Conservation (phyloP, 805 yeast species). For the Teunomyces stri region DNA sequence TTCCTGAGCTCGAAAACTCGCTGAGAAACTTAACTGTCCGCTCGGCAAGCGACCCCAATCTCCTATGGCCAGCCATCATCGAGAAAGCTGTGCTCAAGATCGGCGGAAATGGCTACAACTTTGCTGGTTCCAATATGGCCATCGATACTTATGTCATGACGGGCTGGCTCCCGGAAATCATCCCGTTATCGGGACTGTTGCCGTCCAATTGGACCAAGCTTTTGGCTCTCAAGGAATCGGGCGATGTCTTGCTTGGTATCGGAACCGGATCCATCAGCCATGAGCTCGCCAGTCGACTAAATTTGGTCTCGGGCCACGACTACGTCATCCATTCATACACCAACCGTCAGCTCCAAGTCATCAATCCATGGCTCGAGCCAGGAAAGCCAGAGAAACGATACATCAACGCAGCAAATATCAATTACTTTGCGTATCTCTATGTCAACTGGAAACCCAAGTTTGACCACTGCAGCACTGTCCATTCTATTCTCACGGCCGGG, state of each 20-base stretch:
- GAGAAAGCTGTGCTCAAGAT: conserved; percentile 74
- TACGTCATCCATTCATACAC: conserved; percentile 48
- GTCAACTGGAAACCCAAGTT: conserved; percentile 60
- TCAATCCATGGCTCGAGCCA: conserved; percentile 38
- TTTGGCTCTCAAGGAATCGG: conserved; percentile 26
- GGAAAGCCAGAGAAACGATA: conserved; percentile 15
- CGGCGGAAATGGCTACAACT: conserved; percentile 55
- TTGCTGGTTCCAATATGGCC: conserved; percentile 74
- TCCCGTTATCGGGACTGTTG: conserved; percentile 19
- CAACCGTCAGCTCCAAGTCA: conserved; percentile 6
- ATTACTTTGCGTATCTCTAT: conserved; percentile 51
- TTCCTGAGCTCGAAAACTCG: conserved; percentile 36
- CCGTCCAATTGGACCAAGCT: conserved; percentile 8
- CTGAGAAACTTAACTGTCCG: conserved; percentile 31
- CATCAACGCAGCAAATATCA: conserved; percentile 19
- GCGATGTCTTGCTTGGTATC: conserved; percentile 51
- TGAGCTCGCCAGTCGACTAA: conserved; percentile 29
- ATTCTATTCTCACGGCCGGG: conserved; percentile 12
- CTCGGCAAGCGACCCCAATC: conserved; percentile 28
- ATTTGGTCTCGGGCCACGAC: conserved; percentile 63
- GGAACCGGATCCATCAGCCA: conserved; percentile 59
- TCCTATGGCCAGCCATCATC: conserved; percentile 67
- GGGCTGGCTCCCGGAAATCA: conserved; percentile 72
- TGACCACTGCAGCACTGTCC: conserved; percentile 19
- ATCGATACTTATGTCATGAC: conserved; percentile 61